Conservation (phyloP, 257 asterid genomes). For the Rehmannia glutinosa region DNA sequence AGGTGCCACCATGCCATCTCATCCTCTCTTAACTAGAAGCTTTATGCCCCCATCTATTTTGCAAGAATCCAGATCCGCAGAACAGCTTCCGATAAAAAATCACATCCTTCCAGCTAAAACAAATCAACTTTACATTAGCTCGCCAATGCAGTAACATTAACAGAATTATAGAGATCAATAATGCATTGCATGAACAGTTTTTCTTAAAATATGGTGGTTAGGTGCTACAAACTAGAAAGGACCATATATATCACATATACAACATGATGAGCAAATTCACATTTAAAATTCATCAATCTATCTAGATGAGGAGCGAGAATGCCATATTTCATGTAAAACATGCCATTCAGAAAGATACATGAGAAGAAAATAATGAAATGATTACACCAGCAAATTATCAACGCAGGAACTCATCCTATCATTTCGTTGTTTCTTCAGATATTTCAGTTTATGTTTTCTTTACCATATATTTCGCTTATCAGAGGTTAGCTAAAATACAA, state of each 20-base stretch:
- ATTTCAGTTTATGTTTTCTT: background rate
- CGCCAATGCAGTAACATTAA: background rate
- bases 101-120: conserved; percentile 34
- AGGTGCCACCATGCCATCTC: conserved; percentile 36
- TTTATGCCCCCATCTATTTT: conserved; percentile 17
- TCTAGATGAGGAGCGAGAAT: background rate
- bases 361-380: too few relatives aligned
- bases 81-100: conserved; percentile 28
- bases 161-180: background rate
- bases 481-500: background rate
- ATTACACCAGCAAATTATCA: too few relatives aligned
- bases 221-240: background rate
- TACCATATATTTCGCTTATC: too few relatives aligned
- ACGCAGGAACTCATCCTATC: too few relatives aligned
- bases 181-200: too few relatives aligned
- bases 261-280: background rate
- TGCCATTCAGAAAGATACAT: background rate
- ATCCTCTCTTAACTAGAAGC: conserved; percentile 28
- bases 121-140: background rate
- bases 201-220: too few relatives aligned
- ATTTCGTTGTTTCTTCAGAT: background rate
- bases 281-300: background rate
- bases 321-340: background rate
- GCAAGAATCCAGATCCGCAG: conserved; percentile 31
- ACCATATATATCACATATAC: background rate